Conservation (phyloP, 495 filamentous ascomycete species). For the Massariosphaeria phaeospora region DNA sequence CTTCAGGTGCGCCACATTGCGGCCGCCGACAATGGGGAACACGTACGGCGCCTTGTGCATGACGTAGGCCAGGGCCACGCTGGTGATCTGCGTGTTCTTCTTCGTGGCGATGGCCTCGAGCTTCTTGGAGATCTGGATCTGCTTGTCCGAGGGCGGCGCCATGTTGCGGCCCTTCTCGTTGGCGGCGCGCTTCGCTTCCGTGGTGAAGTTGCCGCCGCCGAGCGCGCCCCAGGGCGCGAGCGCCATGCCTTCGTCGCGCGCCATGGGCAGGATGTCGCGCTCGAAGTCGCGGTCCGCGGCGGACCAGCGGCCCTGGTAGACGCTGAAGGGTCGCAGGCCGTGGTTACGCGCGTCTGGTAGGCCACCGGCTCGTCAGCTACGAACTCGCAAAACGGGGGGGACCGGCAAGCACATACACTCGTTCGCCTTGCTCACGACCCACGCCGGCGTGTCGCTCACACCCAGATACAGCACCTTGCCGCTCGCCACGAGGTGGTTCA, state of each 20-base stretch:
- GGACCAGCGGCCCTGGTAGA: slow-evolving; percentile 35
- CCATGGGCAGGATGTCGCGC: slow-evolving; percentile 37
- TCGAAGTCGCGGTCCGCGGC: slow-evolving; percentile 32
- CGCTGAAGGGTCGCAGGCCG: slow-evolving; percentile 30
- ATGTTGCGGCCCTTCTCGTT: slow-evolving; percentile 42
- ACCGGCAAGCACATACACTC: too few relatives aligned
- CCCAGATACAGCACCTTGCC: slow-evolving; percentile 63
- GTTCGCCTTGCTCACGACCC: slow-evolving; percentile 58
- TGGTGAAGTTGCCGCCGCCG: slow-evolving; percentile 28
- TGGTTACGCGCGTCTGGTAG: slow-evolving; percentile 56
- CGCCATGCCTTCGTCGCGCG: slow-evolving; percentile 28
- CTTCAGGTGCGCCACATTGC: slow-evolving; percentile 63
- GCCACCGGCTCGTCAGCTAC: too few relatives aligned
- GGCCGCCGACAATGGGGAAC: slow-evolving; percentile 68
- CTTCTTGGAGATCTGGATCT: slow-evolving; percentile 45
- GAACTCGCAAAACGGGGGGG: too few relatives aligned
- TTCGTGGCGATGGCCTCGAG: slow-evolving; percentile 56
- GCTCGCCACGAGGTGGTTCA: slow-evolving; percentile 52
- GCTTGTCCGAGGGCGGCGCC: slow-evolving; percentile 20
- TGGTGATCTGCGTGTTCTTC: slow-evolving; percentile 46
- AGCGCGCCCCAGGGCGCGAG: slow-evolving; percentile 33
- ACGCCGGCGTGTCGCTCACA: slow-evolving; percentile 59
- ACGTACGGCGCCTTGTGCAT: slow-evolving; percentile 68
- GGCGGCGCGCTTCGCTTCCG: slow-evolving; percentile 20
- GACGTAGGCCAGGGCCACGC: slow-evolving; percentile 67